Percentiles rank a stretch among this genome's conserved stretches.
These are phyloP conservation scores for Pelagophyceae sp. DNA, from an alignment of 352 stramenopile species.

Conservation along the genomic window DNA sequence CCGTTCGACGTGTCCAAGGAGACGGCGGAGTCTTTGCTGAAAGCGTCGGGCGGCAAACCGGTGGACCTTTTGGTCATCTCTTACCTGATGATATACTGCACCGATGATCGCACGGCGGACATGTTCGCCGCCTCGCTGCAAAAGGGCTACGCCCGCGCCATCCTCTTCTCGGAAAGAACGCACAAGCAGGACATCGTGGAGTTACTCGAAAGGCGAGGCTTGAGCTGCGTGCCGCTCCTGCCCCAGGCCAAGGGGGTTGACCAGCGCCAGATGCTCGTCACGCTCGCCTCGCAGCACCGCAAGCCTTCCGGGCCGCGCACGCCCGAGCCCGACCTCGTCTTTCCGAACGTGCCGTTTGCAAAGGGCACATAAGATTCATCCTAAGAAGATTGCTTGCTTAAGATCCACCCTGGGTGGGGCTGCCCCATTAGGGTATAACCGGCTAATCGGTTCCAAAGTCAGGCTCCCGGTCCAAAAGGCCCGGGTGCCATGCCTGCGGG, in stretches of 20 bases:
- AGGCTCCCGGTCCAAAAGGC: too few relatives aligned
- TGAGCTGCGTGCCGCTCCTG: neutral
- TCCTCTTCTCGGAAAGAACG: conserved; percentile 10
- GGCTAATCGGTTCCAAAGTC: too few relatives aligned
- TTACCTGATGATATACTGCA: conserved; percentile 17
- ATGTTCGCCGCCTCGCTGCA: neutral
- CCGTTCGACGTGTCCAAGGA: conserved; percentile 8
- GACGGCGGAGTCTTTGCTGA: neutral
- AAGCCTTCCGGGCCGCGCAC: neutral
- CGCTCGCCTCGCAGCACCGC: neutral
- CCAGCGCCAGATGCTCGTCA: conserved; percentile 14
- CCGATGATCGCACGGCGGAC: neutral
- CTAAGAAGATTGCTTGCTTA: too few relatives aligned
- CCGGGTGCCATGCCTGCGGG: too few relatives aligned
- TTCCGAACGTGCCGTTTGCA: conserved; percentile 17
- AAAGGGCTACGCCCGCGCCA: neutral
- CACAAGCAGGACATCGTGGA: conserved; percentile 12
- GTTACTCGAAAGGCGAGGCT: neutral
- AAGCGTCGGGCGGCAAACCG: neutral
- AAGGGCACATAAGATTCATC: neutral
- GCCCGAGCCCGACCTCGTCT: neutral
- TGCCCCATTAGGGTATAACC: too few relatives aligned
- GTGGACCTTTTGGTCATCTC: conserved; percentile 11
- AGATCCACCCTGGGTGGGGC: too few relatives aligned
- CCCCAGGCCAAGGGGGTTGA: neutral